Base-by-base conservation (phyloP, 345 rosid species). In the Populus simonii region DNA sequence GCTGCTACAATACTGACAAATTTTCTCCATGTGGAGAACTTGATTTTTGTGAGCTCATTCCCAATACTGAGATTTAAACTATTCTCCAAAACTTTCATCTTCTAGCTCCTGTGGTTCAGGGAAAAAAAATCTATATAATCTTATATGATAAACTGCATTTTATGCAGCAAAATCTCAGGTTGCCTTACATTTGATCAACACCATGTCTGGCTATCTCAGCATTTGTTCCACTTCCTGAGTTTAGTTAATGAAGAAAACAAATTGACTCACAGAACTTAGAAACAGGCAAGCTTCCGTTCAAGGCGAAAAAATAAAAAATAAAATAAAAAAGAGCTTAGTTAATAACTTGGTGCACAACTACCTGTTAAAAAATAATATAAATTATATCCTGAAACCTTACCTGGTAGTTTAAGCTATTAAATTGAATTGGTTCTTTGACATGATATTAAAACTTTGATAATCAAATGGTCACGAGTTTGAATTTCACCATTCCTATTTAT, bases 391-490 rank as follows among this genome's bases (percentile, higher is more conserved):
- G 0, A 3, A 3, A 31, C 1, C 1, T 31, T 3, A 31, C 3
- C 0, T 3, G 0, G 0, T 31, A 31, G 3, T 3, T 31, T 31
- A 31, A 31, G 4, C 0, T 31, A 2, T 31, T 3, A 3, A 0
- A 0, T 31, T 31, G 0, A 31, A 31, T 31, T 31, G 0, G 0
- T 31, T 31, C 1, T 31, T 31, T 3, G 27, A 31, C 3, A 31
- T 31, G 4, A 31, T 31, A 31, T 31, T 0, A 31, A 0, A 31
- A 0, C 4, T 31, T 31, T 31, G 0, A 31, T 31, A 2, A 31
- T 0, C 3, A 31, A 31, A 0, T 3, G 3, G 3, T 31, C 0
- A 31, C 3, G 4, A 31, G 0, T 31, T 31, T 0, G 0, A 31
- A 31, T 31, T 0, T 31, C 1, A 31, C 0, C 0, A 31, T 31